These are phyloP conservation scores for Tylopilus sp. DNA, from an alignment of 768 basidiomycete genomes.

Conservation along the genomic window DNA sequence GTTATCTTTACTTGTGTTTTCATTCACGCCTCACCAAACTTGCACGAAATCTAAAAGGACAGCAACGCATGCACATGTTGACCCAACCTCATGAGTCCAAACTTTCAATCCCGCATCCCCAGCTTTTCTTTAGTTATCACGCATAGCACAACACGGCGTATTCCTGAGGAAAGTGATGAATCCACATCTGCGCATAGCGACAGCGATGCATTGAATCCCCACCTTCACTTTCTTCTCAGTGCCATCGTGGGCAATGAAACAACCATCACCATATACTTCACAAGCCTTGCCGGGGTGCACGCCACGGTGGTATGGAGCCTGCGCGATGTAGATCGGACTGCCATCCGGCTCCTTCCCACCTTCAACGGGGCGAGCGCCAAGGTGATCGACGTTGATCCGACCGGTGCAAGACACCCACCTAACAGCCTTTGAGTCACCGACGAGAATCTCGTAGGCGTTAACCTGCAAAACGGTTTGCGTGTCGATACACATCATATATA, in stretches of 20 bases:
- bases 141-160: conserved; percentile 41
- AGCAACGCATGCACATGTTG: too few relatives aligned
- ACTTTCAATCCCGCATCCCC: too few relatives aligned
- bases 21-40: too few relatives aligned
- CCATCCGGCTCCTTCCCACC: conserved; percentile 65
- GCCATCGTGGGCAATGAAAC: conserved; percentile 52
- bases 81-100: too few relatives aligned
- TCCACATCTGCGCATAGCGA: background rate
- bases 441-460: conserved; percentile 64
- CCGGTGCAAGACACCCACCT: conserved; percentile 55
- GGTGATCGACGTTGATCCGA: conserved; percentile 38
- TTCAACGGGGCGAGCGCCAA: conserved; percentile 56
- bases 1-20: too few relatives aligned
- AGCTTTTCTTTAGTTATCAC: too few relatives aligned
- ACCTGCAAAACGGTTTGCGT: conserved; percentile 38
- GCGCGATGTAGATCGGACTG: conserved; percentile 56
- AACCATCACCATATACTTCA: conserved; percentile 48
- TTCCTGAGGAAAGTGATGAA: conserved; percentile 25
- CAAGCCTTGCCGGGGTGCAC: conserved; percentile 66
- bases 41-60: too few relatives aligned
- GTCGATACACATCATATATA: background rate
- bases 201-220: conserved; percentile 2
- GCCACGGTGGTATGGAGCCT: conserved; percentile 49
- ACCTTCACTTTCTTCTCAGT: conserved; percentile 53
- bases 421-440: conserved; percentile 55